These are phyloP conservation scores for Davidsoniella eucalypti DNA, from an alignment of 2,329 filamentous ascomycete species.

Conservation along the genomic window DNA sequence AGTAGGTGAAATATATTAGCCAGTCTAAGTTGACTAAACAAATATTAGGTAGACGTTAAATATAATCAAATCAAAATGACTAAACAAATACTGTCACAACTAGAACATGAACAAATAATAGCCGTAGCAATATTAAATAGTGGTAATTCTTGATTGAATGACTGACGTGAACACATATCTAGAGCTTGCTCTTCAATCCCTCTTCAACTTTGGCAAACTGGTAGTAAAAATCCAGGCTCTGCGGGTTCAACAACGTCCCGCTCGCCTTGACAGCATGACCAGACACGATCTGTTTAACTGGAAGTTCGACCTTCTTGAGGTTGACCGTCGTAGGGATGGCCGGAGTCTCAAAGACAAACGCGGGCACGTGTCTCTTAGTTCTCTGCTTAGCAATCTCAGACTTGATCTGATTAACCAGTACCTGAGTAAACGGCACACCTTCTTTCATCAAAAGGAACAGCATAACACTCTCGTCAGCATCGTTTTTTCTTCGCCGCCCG, in stretches of 20 bases:
- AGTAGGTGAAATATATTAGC: too few relatives aligned
- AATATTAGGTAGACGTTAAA: too few relatives aligned
- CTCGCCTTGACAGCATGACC: constrained; percentile 58
- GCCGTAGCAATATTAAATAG: too few relatives aligned
- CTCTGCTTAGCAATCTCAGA: constrained; percentile 47
- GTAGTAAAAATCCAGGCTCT: constrained; percentile 57
- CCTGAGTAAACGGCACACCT: constrained; percentile 36
- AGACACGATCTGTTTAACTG: constrained; percentile 70
- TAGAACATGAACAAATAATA: too few relatives aligned
- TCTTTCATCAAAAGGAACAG: constrained; percentile 40
- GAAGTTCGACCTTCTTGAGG: constrained; percentile 70
- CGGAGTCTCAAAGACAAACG: constrained; percentile 61
- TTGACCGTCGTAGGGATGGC: constrained; percentile 75
- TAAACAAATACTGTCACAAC: too few relatives aligned
- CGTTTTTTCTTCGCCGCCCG: constrained; percentile 49
- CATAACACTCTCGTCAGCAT: constrained; percentile 37
- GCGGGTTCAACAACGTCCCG: constrained; percentile 60
- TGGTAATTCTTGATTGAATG: background rate
- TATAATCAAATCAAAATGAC: too few relatives aligned
- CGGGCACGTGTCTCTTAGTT: constrained; percentile 61
- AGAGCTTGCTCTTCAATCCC: background rate
- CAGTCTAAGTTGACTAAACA: background rate
- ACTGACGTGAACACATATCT: too few relatives aligned
- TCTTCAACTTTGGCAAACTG: constrained; percentile 38
- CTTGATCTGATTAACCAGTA: constrained; percentile 43